These are phyloP conservation scores for Adansonia digitata DNA, from an alignment of 345 rosid genomes.

Conservation along the genomic window DNA sequence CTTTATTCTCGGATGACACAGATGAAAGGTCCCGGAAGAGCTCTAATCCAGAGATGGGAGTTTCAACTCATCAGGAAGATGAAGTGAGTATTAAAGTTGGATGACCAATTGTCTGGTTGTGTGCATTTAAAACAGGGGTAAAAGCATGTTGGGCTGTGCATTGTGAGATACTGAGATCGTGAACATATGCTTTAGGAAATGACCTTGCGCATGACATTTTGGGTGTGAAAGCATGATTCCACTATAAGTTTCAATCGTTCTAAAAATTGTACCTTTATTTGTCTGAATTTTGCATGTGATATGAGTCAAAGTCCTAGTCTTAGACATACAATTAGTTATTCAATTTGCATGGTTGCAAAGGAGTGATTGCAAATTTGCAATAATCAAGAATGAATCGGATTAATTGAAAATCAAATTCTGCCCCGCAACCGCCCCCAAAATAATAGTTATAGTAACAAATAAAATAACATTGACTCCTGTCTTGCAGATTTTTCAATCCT, in stretches of 20 bases:
- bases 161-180: slow-evolving; percentile 6
- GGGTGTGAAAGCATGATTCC: background rate
- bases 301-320: background rate
- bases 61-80: slow-evolving; percentile 53
- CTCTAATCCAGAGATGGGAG: slow-evolving; percentile 50
- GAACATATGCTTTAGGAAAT: slow-evolving; percentile 3
- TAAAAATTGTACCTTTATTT: background rate
- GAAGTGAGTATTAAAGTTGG: slow-evolving; percentile 54
- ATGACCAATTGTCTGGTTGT: background rate
- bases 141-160: background rate
- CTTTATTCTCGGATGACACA: slow-evolving; percentile 88
- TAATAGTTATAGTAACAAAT: no score
- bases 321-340: background rate
- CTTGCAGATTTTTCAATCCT: background rate
- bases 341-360: background rate
- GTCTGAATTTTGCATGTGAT: background rate
- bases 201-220: background rate
- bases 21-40: slow-evolving; percentile 74
- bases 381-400: background rate
- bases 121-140: background rate
- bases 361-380: background rate
- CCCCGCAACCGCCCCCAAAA: background rate
- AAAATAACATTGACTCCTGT: background rate
- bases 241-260: background rate
- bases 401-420: background rate